Evolutionary conservation across 2,329 filamentous ascomycete genomes (phyloP).

Genomic region (Pestalotiopsis sp.): DNA sequence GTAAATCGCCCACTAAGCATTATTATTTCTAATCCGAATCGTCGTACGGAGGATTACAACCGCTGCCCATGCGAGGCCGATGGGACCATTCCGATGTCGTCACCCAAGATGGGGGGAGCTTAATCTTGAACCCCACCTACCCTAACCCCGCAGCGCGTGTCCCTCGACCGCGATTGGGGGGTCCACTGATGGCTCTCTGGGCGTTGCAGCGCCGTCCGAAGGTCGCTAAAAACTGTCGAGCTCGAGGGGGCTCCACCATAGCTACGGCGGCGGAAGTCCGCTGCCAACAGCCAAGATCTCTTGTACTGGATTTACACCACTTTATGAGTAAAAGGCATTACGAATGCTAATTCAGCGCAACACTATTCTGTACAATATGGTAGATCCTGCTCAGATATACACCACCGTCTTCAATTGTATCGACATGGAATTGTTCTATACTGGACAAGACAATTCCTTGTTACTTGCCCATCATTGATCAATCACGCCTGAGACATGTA

Average conservation of each 20-base stretch:
- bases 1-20: background rate
- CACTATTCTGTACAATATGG: too few species aligned
- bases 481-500: too few species aligned
- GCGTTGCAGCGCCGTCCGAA: too few species aligned
- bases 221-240: background rate
- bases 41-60: slow-evolving; percentile 2
- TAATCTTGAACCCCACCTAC: background rate
- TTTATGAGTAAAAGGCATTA: slow-evolving; percentile 3
- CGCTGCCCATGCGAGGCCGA: slow-evolving; percentile 1
- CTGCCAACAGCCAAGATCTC: background rate
- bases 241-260: background rate
- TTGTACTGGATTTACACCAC: background rate
- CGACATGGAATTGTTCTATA: too few species aligned
- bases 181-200: background rate
- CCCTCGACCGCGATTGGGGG: background rate
- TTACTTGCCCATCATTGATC: too few species aligned
- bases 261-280: slow-evolving; percentile 10
- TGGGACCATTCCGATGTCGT: slow-evolving; percentile 10
- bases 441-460: too few species aligned
- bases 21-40: background rate
- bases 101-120: background rate
- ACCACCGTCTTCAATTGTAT: too few species aligned
- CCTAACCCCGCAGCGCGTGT: slow-evolving; percentile 6
- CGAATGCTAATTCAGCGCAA: too few species aligned
- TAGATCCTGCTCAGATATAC: too few species aligned